phyloP scores from a whole-genome alignment of 192 early-diverging fungal species.

The Umbelopsis vinacea region DNA sequence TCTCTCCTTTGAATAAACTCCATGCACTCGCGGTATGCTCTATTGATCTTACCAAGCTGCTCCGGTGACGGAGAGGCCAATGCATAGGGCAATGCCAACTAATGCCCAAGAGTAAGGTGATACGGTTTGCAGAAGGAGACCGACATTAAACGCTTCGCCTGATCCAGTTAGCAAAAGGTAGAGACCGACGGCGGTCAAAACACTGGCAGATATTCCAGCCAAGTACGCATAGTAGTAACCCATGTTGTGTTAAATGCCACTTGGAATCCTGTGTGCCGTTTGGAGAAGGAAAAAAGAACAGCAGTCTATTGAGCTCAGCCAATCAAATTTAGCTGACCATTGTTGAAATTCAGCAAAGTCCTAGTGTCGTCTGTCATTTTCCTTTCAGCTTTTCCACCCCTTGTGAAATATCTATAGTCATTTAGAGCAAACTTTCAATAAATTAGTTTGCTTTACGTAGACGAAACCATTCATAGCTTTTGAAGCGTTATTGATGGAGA shows the following conservation, averaged over 20 bases:
- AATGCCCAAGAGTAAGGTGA: constrained; percentile 91
- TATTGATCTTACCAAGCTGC: constrained; percentile 79
- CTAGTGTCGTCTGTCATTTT: too few species aligned
- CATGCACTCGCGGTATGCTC: neutral
- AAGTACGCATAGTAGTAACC: constrained; percentile 31
- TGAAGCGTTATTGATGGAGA: too few species aligned
- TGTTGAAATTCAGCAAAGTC: too few species aligned
- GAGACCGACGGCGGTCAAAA: constrained; percentile 62
- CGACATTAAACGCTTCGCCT: constrained; percentile 88
- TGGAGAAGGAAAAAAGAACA: too few species aligned
- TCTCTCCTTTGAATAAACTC: neutral
- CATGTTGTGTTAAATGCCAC: constrained; percentile 17
- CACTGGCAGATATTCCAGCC: constrained; percentile 33
- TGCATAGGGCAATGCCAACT: constrained; percentile 82
- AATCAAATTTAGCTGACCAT: too few species aligned
- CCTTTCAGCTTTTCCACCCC: too few species aligned
- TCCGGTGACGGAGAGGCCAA: constrained; percentile 88
- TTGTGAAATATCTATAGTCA: too few species aligned
- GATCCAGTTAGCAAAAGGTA: constrained; percentile 89
- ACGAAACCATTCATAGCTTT: too few species aligned
- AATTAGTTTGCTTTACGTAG: too few species aligned
- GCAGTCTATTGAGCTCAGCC: too few species aligned
- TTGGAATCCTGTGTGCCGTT: constrained; percentile 1
- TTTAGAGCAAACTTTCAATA: too few species aligned
- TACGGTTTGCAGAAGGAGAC: constrained; percentile 72